Conservation (phyloP, 805 yeast genomes). For the Starmerella sirachaensis region DNA sequence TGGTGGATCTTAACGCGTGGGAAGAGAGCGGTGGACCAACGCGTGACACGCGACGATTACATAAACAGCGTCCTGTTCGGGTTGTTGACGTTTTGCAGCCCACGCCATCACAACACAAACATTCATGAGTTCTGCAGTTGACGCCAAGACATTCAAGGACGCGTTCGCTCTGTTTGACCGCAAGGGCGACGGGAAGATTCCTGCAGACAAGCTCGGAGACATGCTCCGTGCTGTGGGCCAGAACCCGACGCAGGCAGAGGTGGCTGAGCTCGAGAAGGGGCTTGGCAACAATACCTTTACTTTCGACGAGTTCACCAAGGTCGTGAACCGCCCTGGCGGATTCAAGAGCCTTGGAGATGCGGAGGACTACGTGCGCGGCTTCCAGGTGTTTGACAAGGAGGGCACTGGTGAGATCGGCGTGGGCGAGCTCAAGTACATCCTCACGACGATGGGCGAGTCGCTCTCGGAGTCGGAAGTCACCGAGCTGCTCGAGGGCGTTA, state of each 20-base stretch:
- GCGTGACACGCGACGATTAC: neutral
- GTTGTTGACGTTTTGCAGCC: slow-evolving; percentile 1
- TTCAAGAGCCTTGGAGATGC: slow-evolving; percentile 81
- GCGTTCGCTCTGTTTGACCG: slow-evolving; percentile 95
- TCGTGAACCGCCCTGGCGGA: slow-evolving; percentile 66
- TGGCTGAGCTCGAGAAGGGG: slow-evolving; percentile 43
- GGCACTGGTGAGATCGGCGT: slow-evolving; percentile 92
- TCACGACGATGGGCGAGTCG: slow-evolving; percentile 94
- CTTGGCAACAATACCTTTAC: slow-evolving; percentile 37
- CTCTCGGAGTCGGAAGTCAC: slow-evolving; percentile 84
- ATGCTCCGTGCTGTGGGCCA: slow-evolving; percentile 94
- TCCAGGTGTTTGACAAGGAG: slow-evolving; percentile 96
- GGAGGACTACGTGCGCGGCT: slow-evolving; percentile 85
- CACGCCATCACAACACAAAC: neutral
- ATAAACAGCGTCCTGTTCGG: slow-evolving; percentile 1
- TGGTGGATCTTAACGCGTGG: no score
- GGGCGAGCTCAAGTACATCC: slow-evolving; percentile 88
- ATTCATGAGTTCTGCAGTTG: slow-evolving; percentile 20
- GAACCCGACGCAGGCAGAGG: slow-evolving; percentile 90
- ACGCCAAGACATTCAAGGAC: slow-evolving; percentile 54
- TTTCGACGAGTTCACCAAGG: slow-evolving; percentile 62
- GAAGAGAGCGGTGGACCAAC: neutral
- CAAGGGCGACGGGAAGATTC: slow-evolving; percentile 85
- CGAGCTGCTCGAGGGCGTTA: slow-evolving; percentile 89
- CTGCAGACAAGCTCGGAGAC: slow-evolving; percentile 78